Base-by-base conservation (phyloP, 2,329 filamentous ascomycete genomes). In the Diaporthe vexans region DNA sequence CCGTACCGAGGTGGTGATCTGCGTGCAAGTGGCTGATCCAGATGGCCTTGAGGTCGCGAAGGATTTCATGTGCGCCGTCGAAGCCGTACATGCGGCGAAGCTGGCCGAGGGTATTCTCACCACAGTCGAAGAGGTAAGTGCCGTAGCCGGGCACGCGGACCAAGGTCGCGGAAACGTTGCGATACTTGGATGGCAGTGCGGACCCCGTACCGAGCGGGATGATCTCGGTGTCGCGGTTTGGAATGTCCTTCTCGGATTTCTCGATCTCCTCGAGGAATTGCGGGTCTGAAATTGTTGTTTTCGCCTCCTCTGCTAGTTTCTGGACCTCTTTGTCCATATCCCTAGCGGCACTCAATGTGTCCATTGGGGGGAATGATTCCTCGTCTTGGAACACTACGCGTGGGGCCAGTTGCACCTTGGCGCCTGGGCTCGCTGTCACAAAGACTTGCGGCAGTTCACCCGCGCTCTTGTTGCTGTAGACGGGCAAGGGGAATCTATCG, bases 1-100 rank as follows among this genome's bases (percentile, higher is more conserved):
- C 88, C 0, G 92, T 94, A 37, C 97, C 97, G 26, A 99, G 89
- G 81, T 98, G 97, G 83, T 99, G 97, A 84, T 99, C 97, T 6
- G 97, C 97, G 83, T 99, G 97, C 76, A 97, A 87, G 84, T 99
- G 97, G 82, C 94, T 97, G 83, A 99, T 97, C 91, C 95, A 97
- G 76, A 99, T 92, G 78, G 91, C 90, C 71, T 92, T 93, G 57
- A 99, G 87, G 76, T 97, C 92, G 74, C 87, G 88, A n/a, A 99
- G 86, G 17, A 98, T 88, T n/a, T 92, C 87, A 37, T 86, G 86
- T 4, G 96, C 85, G 77, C 94, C 89, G 6, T 91, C 87, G 0
- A 87, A 85, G 8, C 89, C 88, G 79, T 94, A 96, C 0, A 94
- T 87, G 68, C 97, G 93, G 74, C 91, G 91, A 52, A 99, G 85